Percentiles rank a stretch among this genome's conserved stretches.
phyloP scores from a whole-genome alignment of 495 filamentous ascomycete genomes.

The Penicillium maclennaniae region DNA sequence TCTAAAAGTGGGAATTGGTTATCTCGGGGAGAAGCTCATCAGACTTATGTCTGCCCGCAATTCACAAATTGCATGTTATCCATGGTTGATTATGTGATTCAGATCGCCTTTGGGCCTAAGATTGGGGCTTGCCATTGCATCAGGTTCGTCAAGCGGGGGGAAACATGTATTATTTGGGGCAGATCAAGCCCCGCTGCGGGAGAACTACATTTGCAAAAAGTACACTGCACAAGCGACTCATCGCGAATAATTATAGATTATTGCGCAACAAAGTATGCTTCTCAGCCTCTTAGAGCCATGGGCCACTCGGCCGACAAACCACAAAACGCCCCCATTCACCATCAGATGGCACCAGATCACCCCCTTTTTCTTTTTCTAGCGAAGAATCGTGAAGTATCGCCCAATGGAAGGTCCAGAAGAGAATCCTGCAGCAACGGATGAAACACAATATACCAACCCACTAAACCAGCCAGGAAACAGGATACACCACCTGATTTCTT shows the following conservation, averaged over 20 bases:
- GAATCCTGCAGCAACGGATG: conserved; percentile 44
- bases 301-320: not conserved
- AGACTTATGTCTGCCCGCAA: not conserved
- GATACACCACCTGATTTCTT: conserved; percentile 44
- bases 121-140: not conserved
- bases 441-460: conserved; percentile 49
- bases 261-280: conserved; percentile 1
- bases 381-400: conserved; percentile 45
- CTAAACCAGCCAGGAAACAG: conserved; percentile 44
- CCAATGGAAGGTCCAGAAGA: conserved; percentile 40
- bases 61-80: conserved; percentile 7
- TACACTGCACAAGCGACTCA: too few relatives aligned
- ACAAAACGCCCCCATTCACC: not conserved
- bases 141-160: conserved; percentile 11
- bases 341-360: not conserved
- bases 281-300: not conserved
- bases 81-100: conserved; percentile 7
- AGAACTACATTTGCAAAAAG: too few relatives aligned
- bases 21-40: not conserved
- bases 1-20: not conserved
- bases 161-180: conserved; percentile 15
- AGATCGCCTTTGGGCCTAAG: not conserved
- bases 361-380: conserved; percentile 20
- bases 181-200: not conserved
- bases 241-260: not conserved